Percentiles rank a stretch among this genome's conserved stretches.
These are phyloP conservation scores for Tilletia setariae DNA, from an alignment of 1,284 basidiomycete genomes.

Conservation along the genomic window DNA sequence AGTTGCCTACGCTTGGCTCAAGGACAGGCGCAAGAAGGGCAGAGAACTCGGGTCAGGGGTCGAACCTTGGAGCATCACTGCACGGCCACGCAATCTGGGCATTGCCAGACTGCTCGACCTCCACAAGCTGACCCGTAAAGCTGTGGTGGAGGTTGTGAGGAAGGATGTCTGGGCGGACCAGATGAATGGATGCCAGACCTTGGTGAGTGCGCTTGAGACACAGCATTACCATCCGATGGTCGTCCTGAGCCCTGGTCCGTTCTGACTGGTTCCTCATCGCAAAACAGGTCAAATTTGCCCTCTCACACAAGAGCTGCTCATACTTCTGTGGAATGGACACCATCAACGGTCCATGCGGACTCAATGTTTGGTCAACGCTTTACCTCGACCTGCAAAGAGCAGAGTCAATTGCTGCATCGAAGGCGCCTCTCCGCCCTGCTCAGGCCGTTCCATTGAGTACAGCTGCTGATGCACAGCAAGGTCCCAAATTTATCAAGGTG, in stretches of 20 bases:
- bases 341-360: background rate
- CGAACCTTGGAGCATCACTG: background rate
- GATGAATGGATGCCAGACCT: background rate
- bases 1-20: background rate
- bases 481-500: too few relatives aligned
- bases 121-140: background rate
- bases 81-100: background rate
- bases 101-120: background rate
- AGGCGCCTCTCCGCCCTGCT: background rate
- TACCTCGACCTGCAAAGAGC: background rate
- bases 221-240: background rate
- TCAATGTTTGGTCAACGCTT: conserved; percentile 6
- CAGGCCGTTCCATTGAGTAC: too few relatives aligned
- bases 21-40: background rate
- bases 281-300: background rate
- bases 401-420: background rate
- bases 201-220: background rate
- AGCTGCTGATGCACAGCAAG: too few relatives aligned
- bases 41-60: background rate
- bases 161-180: background rate
- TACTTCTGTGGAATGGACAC: background rate
- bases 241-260: background rate
- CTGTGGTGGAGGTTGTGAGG: background rate
- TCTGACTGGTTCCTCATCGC: background rate
- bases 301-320: conserved; percentile 8